Percentiles rank a stretch among this genome's conserved stretches.
phyloP scores from a whole-genome alignment of 352 stramenopile species.

The Pythium pectinolyticum region DNA sequence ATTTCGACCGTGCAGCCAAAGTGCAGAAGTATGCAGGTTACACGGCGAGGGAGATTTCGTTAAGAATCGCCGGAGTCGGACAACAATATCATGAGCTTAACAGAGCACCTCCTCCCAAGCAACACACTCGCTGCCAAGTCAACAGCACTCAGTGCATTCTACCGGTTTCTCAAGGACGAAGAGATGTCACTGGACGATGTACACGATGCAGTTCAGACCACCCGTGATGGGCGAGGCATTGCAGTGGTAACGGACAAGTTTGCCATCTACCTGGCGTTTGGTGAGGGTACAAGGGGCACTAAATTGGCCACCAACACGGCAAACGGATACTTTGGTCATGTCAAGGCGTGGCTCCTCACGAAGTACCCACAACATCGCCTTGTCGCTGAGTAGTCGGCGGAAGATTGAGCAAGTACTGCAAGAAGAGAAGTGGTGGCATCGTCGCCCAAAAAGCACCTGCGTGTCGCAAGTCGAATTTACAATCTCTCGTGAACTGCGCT shows the following conservation, averaged over 20 bases:
- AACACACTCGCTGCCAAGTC: not conserved
- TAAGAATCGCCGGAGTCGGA: too few relatives aligned
- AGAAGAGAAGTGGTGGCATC: too few relatives aligned
- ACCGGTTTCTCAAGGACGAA: not conserved
- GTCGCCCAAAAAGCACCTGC: too few relatives aligned
- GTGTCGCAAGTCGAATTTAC: too few relatives aligned
- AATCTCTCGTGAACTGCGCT: too few relatives aligned
- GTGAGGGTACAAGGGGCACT: not conserved
- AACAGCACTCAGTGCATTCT: not conserved
- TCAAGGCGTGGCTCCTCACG: not conserved
- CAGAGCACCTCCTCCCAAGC: not conserved
- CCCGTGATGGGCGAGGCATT: not conserved
- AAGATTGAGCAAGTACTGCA: too few relatives aligned
- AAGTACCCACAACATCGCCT: not conserved
- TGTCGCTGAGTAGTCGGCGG: not conserved
- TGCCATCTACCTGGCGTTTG: slow-evolving; percentile 1
- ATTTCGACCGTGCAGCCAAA: too few relatives aligned
- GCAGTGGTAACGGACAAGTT: not conserved
- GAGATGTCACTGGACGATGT: not conserved
- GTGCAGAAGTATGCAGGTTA: too few relatives aligned
- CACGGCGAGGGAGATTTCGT: too few relatives aligned
- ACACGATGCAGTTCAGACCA: not conserved
- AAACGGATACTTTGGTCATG: slow-evolving; percentile 1
- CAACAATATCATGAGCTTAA: too few relatives aligned
- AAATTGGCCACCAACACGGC: not conserved